phyloP scores from a whole-genome alignment of 768 basidiomycete genomes.

The Leccinum boreale region DNA sequence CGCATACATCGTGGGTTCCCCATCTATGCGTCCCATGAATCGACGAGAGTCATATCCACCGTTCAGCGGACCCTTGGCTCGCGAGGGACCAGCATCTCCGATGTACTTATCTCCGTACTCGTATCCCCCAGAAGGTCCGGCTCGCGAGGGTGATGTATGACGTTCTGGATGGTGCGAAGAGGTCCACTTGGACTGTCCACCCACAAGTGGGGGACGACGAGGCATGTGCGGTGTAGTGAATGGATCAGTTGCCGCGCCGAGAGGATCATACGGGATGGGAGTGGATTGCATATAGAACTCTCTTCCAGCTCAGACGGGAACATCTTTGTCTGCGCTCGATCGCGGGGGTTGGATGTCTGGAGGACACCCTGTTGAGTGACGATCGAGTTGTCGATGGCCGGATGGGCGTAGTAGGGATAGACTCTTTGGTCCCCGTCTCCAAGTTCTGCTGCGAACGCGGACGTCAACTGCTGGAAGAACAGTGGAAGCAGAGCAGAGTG shows the following conservation, averaged over 20 bases:
- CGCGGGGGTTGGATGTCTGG: not conserved
- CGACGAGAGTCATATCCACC: not conserved
- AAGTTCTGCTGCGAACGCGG: not conserved
- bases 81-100: not conserved
- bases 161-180: not conserved
- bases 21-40: not conserved
- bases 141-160: not conserved
- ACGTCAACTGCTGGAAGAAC: not conserved
- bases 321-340: slow-evolving; percentile 10
- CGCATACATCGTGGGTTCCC: not conserved
- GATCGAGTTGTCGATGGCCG: not conserved
- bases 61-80: not conserved
- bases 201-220: not conserved
- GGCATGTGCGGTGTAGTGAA: not conserved
- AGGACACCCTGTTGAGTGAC: slow-evolving; percentile 2
- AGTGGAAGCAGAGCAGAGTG: not conserved
- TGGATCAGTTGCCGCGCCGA: not conserved
- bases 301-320: slow-evolving; percentile 3
- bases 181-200: not conserved
- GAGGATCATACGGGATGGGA: not conserved
- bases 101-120: not conserved
- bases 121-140: not conserved
- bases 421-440: not conserved
- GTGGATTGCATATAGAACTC: not conserved
- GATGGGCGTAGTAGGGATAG: slow-evolving; percentile 6